These are phyloP conservation scores for Aspergillus pseudoterreus DNA, from an alignment of 2,329 filamentous ascomycete genomes.

Conservation along the genomic window DNA sequence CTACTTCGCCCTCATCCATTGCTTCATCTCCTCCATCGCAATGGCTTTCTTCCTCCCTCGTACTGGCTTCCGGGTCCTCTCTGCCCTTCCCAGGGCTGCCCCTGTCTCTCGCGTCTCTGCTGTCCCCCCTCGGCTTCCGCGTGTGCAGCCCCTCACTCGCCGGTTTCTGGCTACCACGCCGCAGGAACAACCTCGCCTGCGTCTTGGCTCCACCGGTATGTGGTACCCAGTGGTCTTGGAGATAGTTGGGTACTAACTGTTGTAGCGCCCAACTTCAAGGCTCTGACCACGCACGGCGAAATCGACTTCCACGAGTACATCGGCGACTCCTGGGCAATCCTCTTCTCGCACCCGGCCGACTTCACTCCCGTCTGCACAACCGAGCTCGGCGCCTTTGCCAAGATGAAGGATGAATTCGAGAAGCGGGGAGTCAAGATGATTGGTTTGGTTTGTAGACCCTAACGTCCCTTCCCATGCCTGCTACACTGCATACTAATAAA, in stretches of 20 bases:
- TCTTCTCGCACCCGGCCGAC: constrained; percentile 72
- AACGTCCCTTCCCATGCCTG: neutral
- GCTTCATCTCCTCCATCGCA: constrained; percentile 1
- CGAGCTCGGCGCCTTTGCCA: constrained; percentile 90
- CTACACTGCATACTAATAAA: neutral
- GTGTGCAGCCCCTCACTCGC: constrained; percentile 24
- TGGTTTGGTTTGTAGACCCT: constrained; percentile 56
- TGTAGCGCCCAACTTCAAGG: constrained; percentile 63
- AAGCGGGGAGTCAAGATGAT: constrained; percentile 89
- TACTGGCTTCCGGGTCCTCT: constrained; percentile 23
- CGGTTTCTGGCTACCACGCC: constrained; percentile 26
- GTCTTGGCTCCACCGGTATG: constrained; percentile 33
- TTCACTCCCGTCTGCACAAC: constrained; percentile 96
- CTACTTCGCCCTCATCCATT: neutral
- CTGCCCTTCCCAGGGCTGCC: constrained; percentile 19
- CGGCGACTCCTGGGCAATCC: constrained; percentile 65
- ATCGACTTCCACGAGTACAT: constrained; percentile 72
- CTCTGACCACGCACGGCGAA: constrained; percentile 62
- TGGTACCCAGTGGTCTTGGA: neutral
- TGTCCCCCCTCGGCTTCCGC: constrained; percentile 17
- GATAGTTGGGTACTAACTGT: neutral
- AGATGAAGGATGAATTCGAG: constrained; percentile 83
- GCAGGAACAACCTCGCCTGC: constrained; percentile 33
- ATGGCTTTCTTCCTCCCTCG: constrained; percentile 30
- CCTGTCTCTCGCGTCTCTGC: constrained; percentile 16